Conservation (phyloP, 164 flowering plant species). For the Pachysandra terminalis region DNA sequence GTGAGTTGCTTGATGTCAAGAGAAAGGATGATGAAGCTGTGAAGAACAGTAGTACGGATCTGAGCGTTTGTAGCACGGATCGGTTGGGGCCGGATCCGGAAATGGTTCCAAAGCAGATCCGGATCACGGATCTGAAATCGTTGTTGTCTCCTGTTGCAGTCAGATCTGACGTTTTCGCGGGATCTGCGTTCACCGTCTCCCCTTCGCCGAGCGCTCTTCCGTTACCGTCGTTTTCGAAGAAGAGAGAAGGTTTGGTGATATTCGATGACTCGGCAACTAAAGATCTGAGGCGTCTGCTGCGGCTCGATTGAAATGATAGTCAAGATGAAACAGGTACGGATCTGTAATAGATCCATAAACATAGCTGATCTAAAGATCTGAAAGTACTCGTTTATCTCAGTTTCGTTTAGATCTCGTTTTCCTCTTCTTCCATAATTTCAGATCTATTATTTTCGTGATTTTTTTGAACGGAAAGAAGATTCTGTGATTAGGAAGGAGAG, state of each 20-base stretch:
- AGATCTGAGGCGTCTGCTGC: not conserved
- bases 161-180: not conserved
- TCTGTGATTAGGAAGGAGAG: not conserved
- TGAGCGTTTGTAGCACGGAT: constrained; percentile 18
- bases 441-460: too few relatives aligned
- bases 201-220: not conserved
- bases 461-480: not conserved
- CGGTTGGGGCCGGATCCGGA: not conserved
- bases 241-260: not conserved
- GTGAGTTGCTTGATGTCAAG: constrained; percentile 42
- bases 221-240: not conserved
- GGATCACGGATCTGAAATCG: not conserved
- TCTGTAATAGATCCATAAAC: too few relatives aligned
- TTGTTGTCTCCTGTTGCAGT: not conserved
- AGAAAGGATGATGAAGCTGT: constrained; percentile 15
- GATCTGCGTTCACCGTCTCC: not conserved
- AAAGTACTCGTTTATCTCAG: too few relatives aligned
- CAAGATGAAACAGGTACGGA: too few relatives aligned
- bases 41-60: constrained; percentile 5
- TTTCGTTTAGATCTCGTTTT: too few relatives aligned
- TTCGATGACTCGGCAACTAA: not conserved
- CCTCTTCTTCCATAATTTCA: too few relatives aligned
- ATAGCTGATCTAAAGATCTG: too few relatives aligned
- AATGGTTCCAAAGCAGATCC: too few relatives aligned
- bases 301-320: not conserved